phyloP scores from a whole-genome alignment of 2,329 filamentous ascomycete genomes.

The Monosporascus sp. region DNA sequence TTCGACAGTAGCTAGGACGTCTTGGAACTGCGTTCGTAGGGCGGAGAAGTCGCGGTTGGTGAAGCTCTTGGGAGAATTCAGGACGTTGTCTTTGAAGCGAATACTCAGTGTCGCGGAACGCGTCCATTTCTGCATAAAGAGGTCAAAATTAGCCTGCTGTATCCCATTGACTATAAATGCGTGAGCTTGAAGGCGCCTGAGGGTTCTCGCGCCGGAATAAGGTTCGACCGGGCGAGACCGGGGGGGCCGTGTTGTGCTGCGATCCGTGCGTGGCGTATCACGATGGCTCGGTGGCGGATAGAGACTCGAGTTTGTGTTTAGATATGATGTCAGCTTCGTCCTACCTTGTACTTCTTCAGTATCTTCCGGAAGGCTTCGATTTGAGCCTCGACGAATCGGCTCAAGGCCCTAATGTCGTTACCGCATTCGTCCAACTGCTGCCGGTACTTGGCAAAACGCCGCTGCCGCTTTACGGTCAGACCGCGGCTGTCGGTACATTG shows the following conservation, averaged over 20 bases:
- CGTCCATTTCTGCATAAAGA: constrained; percentile 65
- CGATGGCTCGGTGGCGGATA: too few relatives aligned
- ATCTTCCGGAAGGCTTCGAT: constrained; percentile 75
- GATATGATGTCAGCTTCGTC: constrained; percentile 9
- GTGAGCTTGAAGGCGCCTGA: too few relatives aligned
- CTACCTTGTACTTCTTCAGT: constrained; percentile 74
- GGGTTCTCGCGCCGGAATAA: too few relatives aligned
- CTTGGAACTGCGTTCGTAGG: constrained; percentile 45
- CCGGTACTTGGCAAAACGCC: constrained; percentile 49
- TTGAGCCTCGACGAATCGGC: constrained; percentile 69
- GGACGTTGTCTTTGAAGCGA: constrained; percentile 62
- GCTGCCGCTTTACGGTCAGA: constrained; percentile 41
- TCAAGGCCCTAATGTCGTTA: constrained; percentile 64
- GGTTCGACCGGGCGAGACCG: too few relatives aligned
- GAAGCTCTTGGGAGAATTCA: constrained; percentile 65
- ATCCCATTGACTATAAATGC: not conserved
- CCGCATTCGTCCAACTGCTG: constrained; percentile 52
- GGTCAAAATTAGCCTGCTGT: constrained; percentile 5
- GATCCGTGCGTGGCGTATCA: too few relatives aligned
- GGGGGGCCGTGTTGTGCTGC: too few relatives aligned
- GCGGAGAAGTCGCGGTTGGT: constrained; percentile 57
- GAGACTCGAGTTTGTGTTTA: not conserved
- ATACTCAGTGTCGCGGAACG: constrained; percentile 59
- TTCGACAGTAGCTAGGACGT: constrained; percentile 42
- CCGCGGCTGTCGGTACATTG: constrained; percentile 34